Base-by-base conservation (phyloP, 139 green algal genomes). In the Edaphochlamys debaryana region DNA sequence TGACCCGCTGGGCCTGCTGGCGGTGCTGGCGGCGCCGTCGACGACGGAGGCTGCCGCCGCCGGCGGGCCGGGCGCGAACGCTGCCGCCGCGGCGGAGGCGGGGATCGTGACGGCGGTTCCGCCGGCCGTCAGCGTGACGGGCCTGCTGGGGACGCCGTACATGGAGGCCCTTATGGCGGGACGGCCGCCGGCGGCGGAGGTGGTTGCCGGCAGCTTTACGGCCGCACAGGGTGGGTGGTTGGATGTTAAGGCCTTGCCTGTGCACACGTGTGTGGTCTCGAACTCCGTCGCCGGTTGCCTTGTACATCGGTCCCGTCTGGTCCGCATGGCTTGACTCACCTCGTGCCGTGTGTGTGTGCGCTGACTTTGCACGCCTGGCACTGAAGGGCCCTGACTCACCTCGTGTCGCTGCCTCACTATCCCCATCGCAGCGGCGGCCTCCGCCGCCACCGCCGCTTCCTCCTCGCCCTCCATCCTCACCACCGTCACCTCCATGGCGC, bases 51-150 rank as follows among this genome's bases (percentile, higher is more conserved):
- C 37, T 5, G 52, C 34, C 17, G 45, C 45, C n/a, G n/a, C n/a
- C n/a, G 73, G 54, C 38, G n/a, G n/a, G n/a, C n/a, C n/a, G n/a
- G n/a, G n/a, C n/a, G 29, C 36, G 25, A 62, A 17, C n/a, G 58
- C 45, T 7, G 22, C 20, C 32, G 30, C 54, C 19, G 72, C 36
- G 7, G 34, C 32, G 20, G 60, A 27, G 29, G 62, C 62, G n/a
- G 76, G 63, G 5, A 7, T 74, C 0, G 63, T 83, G 64, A 83
- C 77, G 23, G 34, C 36, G 48, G 77, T 83, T 34, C 77, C 77
- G 15, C 3, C 77, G 3, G 54, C 32, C n/a, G 29, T 40, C 66
- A 56, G 77, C 19, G 45, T 83, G 23, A 32, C 64, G 42, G 77
- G 34, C 15, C n/a, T 67, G 77, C 63, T 83, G n/a, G 42, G 2